Evolutionary conservation across 1,284 basidiomycete genomes (phyloP), one percentile per base, ranked within the genome.

Genomic region (Trametes sp.): DNA sequence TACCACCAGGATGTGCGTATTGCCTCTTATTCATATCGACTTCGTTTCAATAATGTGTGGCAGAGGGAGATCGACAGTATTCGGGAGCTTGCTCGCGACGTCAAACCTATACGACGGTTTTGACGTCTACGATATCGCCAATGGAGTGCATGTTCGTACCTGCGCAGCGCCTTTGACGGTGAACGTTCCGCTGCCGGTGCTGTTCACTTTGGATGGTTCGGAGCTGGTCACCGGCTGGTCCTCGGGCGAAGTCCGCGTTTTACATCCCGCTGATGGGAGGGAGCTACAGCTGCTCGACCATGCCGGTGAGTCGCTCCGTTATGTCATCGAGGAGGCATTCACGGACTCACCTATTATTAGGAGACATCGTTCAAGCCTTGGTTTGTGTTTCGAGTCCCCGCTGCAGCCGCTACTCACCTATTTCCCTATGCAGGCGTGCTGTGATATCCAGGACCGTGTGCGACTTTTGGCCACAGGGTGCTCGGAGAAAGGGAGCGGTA

Each of bases 81-180:
- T 26, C 4, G 10, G 24, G 4, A 26, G 19, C 3, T 8, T 28
- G 6, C 46, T 48, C 7, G 46, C 26, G 13, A 26, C 29, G 3
- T 48, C 46, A 19, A 48, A 48, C 21, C 46, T 48, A 5, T 48
- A 48, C 16, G 46, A 48, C 46, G 46, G 46, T 19, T 48, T 48
- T 26, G 46, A 48, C 28, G 14, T 48, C 6, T 48, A 48, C 26
- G 26, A 48, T 48, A 3, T 48, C 7, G 7, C 46, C 8, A 29
- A 7, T 5, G 4, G 16, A 16, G 14, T 6, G 4, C 46, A 48
- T 48, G 5, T 29, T 2, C 46, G 46, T 9, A 48, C 46, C 10
- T 29, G 5, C 28, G 13, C 6, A 19, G 26, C 21, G 8, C 4
- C 26, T 2, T 26, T 48, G 4, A 14, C 24, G 4, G 28, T 48